Evolutionary conservation across 1,284 basidiomycete species (phyloP).

Genomic region (Ustilago crameri): DNA sequence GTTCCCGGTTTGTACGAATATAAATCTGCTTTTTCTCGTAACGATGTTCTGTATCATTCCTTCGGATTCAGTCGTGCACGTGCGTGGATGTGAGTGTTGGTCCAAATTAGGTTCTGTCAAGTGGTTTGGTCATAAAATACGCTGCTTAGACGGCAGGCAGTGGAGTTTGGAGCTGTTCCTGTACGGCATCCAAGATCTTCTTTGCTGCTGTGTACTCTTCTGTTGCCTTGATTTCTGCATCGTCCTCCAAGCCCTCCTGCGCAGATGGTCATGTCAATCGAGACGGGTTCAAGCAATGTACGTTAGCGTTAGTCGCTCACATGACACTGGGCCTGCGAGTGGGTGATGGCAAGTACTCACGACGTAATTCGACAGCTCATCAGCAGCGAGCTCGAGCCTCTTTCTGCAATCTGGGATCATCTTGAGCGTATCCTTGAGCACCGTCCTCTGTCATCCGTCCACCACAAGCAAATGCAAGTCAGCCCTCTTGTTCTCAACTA

Average conservation of each 20-base stretch:
- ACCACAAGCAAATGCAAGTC: too few species aligned
- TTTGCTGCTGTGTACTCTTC: conserved; percentile 16
- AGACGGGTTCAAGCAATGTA: too few species aligned
- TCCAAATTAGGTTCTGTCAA: too few species aligned
- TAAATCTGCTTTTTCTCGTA: not conserved
- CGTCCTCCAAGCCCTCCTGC: conserved; percentile 21
- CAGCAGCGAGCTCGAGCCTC: conserved; percentile 36
- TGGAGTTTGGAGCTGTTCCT: conserved; percentile 3
- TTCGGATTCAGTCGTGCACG: too few species aligned
- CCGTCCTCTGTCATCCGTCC: conserved; percentile 22
- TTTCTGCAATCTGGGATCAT: conserved; percentile 60
- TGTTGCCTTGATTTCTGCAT: not conserved
- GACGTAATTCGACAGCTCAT: conserved; percentile 42
- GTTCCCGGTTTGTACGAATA: conserved; percentile 3
- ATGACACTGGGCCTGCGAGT: too few species aligned
- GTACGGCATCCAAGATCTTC: not conserved
- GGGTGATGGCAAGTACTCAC: conserved; percentile 50
- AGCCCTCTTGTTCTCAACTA: too few species aligned
- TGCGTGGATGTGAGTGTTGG: too few species aligned
- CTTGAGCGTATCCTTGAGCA: conserved; percentile 50
- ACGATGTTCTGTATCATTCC: too few species aligned
- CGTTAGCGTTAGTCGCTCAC: too few species aligned
- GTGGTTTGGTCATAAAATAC: too few species aligned
- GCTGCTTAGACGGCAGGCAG: conserved; percentile 15
- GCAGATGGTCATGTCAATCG: too few species aligned